phyloP scores from a whole-genome alignment of 192 early-diverging fungal genomes.

The Phlyctochytrium bullatum region DNA sequence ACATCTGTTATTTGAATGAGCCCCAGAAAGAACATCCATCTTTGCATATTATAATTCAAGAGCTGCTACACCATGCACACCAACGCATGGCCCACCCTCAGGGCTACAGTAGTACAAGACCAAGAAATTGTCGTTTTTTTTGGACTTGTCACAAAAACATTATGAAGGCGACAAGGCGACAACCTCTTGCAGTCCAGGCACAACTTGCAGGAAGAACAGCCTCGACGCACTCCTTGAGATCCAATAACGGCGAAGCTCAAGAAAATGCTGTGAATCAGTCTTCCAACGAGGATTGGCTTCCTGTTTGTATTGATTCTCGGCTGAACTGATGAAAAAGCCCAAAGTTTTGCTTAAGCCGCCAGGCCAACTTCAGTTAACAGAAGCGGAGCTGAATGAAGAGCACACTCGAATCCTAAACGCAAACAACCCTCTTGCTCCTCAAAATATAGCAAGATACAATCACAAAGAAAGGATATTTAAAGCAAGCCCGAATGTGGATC shows the following conservation, averaged over 20 bases:
- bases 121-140: no score
- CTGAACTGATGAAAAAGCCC: conserved; percentile 36
- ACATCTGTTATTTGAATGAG: no score
- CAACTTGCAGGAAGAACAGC: conserved; percentile 12
- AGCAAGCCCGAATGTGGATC: conserved; percentile 58
- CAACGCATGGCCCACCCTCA: no score
- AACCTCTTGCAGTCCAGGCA: background rate
- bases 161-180: background rate
- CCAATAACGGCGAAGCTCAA: conserved; percentile 19
- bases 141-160: no score
- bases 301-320: no score
- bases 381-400: conserved; percentile 59
- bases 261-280: conserved; percentile 17
- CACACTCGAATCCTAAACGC: conserved; percentile 63
- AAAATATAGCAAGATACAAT: conserved; percentile 63
- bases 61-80: no score
- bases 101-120: no score
- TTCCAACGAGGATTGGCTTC: conserved; percentile 55
- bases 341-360: conserved; percentile 62
- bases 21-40: no score
- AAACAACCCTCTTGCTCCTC: conserved; percentile 64
- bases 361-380: conserved; percentile 51
- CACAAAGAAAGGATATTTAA: conserved; percentile 58
- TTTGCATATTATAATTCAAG: no score
- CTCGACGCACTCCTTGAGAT: conserved; percentile 44